Evolutionary conservation across 2,329 filamentous ascomycete genomes (phyloP), one percentile per base, ranked within the genome.

Genomic region (Pseudogymnoascus sp.): DNA sequence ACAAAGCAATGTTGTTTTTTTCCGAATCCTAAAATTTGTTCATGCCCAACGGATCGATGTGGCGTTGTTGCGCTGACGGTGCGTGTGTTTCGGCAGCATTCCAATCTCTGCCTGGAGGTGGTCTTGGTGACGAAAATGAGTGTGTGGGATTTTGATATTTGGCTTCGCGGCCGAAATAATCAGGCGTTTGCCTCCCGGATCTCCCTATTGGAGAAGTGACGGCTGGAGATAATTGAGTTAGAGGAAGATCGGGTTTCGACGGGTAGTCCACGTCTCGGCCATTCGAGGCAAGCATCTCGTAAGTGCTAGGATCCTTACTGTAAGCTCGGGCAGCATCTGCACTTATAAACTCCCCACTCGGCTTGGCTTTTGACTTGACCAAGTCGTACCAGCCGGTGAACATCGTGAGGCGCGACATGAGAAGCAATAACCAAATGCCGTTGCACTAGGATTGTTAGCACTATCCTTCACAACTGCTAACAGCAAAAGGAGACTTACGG

Each of bases 391-490:
- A 99, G 65, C 89, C 94, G 2, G 80, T 83, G 62, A 95, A 79
- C 87, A 97, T 95, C n/a, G 89, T 88, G 73, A 84, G 86, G 60
- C 92, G 88, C 38, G 89, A 88, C 33, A 97, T 84, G 63, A 97
- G 84, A 61, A 96, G 75, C 63, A 95, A 81, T 59, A 89, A 84
- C 86, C 93, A 96, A 58, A 97, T 78, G 6, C 93, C 93, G 66
- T 92, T 92, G 67, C 91, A 80, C 87, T 91, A 67, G 15, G 48
- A 61, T 15, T 42, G 59, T 67, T 68, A 74, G 70, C 67, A 72
- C 66, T 21, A 35, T 33, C 63, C 42, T 12, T 58, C 38, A 63
- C 42, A 35, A 63, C 67, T 66, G 15, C 41, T 7, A 17, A 8
- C 17, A 63, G 41, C 62, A 35, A 44, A 41, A 13, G 31, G 36